A percentile compares a stretch with the other conserved stretches of the same genome.
Conservation (phyloP, 129 eudicot species). For the Solidago caesia region DNA sequence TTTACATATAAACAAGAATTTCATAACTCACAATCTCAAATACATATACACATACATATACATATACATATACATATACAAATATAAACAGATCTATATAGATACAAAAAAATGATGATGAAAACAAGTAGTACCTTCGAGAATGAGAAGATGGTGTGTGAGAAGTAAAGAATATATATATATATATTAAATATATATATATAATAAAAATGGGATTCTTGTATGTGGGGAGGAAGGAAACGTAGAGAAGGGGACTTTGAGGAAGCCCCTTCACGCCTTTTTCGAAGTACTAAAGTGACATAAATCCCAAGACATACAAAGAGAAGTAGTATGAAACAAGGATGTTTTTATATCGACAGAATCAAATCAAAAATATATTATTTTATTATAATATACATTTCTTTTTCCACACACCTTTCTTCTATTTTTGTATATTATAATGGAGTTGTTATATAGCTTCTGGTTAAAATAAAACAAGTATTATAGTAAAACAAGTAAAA, state of each 20-base stretch:
- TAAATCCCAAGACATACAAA: conserved; percentile 31
- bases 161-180: conserved; percentile 24
- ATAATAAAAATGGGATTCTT: not conserved
- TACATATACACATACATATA: not conserved
- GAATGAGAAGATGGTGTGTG: conserved; percentile 24
- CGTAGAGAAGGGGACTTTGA: conserved; percentile 31
- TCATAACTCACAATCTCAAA: not conserved
- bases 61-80: not conserved
- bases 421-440: too few relatives aligned
- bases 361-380: conserved; percentile 4
- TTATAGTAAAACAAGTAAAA: too few relatives aligned
- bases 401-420: too few relatives aligned
- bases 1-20: not conserved
- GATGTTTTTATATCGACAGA: conserved; percentile 36
- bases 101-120: not conserved
- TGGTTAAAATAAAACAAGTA: too few relatives aligned
- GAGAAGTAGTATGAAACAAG: conserved; percentile 31
- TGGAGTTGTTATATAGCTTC: too few relatives aligned
- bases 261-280: conserved; percentile 27
- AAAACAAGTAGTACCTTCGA: conserved; percentile 14
- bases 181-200: not conserved
- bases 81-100: not conserved
- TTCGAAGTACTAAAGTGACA: conserved; percentile 26
- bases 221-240: conserved; percentile 17
- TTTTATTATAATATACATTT: too few relatives aligned